A percentile compares a stretch with the other conserved stretches of the same genome.
Evolutionary conservation across 805 yeast species (phyloP).

Genomic region (Yarrowia sp.): DNA sequence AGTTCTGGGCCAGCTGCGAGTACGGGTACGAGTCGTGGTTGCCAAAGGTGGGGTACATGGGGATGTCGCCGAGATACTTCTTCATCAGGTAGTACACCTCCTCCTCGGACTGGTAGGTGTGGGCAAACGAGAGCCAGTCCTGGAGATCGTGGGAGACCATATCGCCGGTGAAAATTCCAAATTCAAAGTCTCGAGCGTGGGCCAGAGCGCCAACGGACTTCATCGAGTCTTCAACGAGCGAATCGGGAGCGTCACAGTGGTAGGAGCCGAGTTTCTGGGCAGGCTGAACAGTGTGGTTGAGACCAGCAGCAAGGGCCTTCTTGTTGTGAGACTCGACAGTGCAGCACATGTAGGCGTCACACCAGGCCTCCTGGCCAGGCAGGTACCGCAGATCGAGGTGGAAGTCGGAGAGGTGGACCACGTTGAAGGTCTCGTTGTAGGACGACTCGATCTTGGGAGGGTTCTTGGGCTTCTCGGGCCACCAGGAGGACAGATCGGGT

Average conservation of each 20-base stretch:
- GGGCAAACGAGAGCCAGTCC: conserved; percentile 56
- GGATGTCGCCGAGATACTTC: conserved; percentile 56
- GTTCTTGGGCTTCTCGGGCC: conserved; percentile 57
- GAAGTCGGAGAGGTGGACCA: conserved; percentile 70
- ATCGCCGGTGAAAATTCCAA: conserved; percentile 75
- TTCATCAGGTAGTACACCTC: conserved; percentile 61
- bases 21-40: conserved; percentile 78
- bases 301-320: neutral
- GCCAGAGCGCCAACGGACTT: conserved; percentile 53
- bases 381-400: conserved; percentile 62
- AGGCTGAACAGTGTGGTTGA: conserved; percentile 53
- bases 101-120: conserved; percentile 61
- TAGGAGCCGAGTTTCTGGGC: conserved; percentile 71
- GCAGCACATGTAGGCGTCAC: conserved; percentile 66
- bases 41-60: conserved; percentile 69
- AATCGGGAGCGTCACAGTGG: conserved; percentile 71
- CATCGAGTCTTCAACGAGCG: conserved; percentile 66
- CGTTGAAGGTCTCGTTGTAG: conserved; percentile 58
- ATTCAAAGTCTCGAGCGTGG: conserved; percentile 56
- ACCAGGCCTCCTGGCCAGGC: conserved; percentile 55
- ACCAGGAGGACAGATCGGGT: conserved; percentile 8
- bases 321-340: conserved; percentile 46
- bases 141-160: conserved; percentile 66
- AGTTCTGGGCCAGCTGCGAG: conserved; percentile 67
- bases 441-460: conserved; percentile 53